Conservation (phyloP, 305 asterid genomes). For the Rubia peregrina region DNA sequence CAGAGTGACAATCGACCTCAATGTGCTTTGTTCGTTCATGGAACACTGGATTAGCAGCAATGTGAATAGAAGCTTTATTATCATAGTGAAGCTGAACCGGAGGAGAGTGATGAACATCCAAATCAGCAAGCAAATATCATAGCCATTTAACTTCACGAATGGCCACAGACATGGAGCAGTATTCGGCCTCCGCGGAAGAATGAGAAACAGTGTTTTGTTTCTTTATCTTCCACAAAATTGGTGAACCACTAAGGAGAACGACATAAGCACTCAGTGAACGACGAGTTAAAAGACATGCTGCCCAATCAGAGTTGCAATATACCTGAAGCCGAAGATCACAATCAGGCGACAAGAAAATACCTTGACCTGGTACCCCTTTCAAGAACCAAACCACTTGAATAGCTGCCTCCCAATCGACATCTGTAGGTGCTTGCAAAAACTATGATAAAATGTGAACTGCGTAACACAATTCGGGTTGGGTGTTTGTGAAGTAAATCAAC, state of each 20-base stretch:
- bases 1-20: conserved; percentile 10
- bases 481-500: conserved; percentile 4
- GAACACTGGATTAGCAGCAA: neutral
- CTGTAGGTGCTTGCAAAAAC: neutral
- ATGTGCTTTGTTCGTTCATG: conserved; percentile 14
- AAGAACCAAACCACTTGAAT: neutral
- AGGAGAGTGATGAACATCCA: neutral
- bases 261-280: neutral
- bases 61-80: conserved; percentile 1
- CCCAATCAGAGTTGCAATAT: conserved; percentile 5
- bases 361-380: conserved; percentile 1
- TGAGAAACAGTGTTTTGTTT: conserved; percentile 5
- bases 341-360: neutral
- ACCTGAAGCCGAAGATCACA: neutral
- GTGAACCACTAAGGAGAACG: neutral
- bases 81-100: neutral
- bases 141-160: conserved; percentile 5
- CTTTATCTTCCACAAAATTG: conserved; percentile 8
- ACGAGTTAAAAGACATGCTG: neutral
- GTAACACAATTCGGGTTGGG: neutral
- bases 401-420: neutral
- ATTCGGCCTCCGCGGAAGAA: conserved; percentile 2
- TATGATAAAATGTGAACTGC: neutral
- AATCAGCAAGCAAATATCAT: neutral
- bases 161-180: neutral